A percentile compares a stretch with the other conserved stretches of the same genome.
Conservation (phyloP, 2,329 filamentous ascomycete genomes). For the Cucurbitaria berberidis region DNA sequence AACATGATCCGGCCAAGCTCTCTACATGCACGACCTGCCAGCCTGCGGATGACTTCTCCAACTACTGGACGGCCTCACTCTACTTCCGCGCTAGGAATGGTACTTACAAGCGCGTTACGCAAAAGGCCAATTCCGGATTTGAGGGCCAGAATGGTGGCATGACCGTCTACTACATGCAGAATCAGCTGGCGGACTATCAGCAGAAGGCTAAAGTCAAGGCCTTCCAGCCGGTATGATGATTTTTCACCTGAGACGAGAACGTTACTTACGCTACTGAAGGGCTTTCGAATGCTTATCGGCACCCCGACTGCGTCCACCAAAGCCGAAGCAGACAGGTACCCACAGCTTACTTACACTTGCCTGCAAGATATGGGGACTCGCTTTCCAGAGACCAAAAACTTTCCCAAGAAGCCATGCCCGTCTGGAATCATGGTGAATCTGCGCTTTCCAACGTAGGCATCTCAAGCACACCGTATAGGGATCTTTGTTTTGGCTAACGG, state of each 20-base stretch:
- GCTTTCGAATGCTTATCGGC: slow-evolving; percentile 41
- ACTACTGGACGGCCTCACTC: slow-evolving; percentile 38
- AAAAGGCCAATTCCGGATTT: slow-evolving; percentile 36
- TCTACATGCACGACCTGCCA: slow-evolving; percentile 37
- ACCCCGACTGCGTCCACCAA: slow-evolving; percentile 25
- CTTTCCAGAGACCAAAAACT: slow-evolving; percentile 49
- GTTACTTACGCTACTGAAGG: slow-evolving; percentile 9
- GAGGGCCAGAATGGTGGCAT: slow-evolving; percentile 32
- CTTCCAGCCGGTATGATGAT: slow-evolving; percentile 43
- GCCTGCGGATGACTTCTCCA: slow-evolving; percentile 23
- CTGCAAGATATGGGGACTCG: slow-evolving; percentile 50
- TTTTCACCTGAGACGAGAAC: neutral
- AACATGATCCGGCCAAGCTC: slow-evolving; percentile 26
- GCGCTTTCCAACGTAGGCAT: slow-evolving; percentile 44
- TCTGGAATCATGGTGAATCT: slow-evolving; percentile 54
- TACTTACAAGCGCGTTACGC: slow-evolving; percentile 33
- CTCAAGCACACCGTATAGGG: neutral
- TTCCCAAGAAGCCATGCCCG: slow-evolving; percentile 50
- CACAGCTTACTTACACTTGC: slow-evolving; percentile 56
- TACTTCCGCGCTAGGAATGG: slow-evolving; percentile 34
- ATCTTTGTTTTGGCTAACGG: neutral
- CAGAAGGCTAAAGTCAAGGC: slow-evolving; percentile 51
- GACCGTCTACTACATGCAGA: slow-evolving; percentile 41
- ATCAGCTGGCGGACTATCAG: slow-evolving; percentile 29
- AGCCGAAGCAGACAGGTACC: slow-evolving; percentile 47